Evolutionary conservation across 192 early-diverging fungal species (phyloP), one percentile per base, ranked within the genome.

Genomic region (Coemansia sp.): DNA sequence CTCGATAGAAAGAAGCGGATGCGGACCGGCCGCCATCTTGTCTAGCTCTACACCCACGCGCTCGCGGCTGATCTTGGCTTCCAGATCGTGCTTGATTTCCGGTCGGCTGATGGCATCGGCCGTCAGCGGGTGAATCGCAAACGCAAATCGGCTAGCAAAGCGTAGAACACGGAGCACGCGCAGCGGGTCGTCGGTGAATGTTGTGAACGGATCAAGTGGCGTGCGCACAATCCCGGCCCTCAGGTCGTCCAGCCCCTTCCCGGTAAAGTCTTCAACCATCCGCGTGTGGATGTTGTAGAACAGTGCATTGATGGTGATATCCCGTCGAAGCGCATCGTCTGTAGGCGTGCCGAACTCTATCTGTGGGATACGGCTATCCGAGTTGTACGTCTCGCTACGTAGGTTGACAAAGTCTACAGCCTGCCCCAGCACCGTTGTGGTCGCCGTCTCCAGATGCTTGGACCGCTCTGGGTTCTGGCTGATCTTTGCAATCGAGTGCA

Each of bases 361-460:
- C 50, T 82, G 64, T 6, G 97, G 97, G 31, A 94, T 92, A 13
- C 97, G 78, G 30, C 87, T 91, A 54, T 87, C 82, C 28, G 89
- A 86, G 36, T 82, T 77, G 76, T 99, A 99, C 7, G 87, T 84
- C 68, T 99, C 97, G 25, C 89, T 94, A 27, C 97, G 82, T 64
- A 99, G 72, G 72, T 98, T 96, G 22, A 96, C 95, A 83, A 99
- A 98, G 78, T 99, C 97, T 10, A 98, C 73, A 30, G 84, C 70
- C 64, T 85, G 78, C 15, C 84, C 94, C 59, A 91, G 84, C 3
- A 99, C 73, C 29, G 84, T 88, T 33, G 87, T 88, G 11, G 93
- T 97, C 1, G 97, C 97, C 0, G 97, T 99, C 75, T 99, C 96
- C 45, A 99, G 74, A 77, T 99, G 97, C 81, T 98, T 99, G 40